Evolutionary conservation across 129 eudicot genomes (phyloP).

Genomic region (Flaveria brownii): DNA sequence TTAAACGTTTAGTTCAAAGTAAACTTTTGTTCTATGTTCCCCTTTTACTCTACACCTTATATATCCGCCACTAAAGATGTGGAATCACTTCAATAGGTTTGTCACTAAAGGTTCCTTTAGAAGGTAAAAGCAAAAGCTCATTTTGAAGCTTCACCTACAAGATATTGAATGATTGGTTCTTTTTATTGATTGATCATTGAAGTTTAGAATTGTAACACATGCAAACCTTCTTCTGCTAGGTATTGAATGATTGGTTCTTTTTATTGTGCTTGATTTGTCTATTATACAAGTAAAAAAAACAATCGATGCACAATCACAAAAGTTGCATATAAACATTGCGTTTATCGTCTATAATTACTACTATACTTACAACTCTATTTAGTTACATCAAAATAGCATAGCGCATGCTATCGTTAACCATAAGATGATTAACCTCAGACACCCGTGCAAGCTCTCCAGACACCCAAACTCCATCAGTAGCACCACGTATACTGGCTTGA

Average conservation of each 20-base stretch:
- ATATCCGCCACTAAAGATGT: slow-evolving; percentile 11
- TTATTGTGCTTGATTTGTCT: background rate
- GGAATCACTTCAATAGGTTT: slow-evolving; percentile 19
- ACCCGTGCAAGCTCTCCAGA: slow-evolving; percentile 52
- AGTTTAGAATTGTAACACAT: background rate
- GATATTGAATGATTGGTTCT: background rate
- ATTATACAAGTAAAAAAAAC: background rate
- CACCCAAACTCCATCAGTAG: slow-evolving; percentile 65
- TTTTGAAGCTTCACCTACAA: background rate
- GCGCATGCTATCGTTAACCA: slow-evolving; percentile 73
- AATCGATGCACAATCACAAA: background rate
- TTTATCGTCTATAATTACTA: background rate
- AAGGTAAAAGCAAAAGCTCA: background rate
- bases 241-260: no score
- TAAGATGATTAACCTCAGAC: slow-evolving; percentile 63
- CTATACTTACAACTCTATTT: slow-evolving; percentile 12
- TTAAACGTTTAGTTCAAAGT: slow-evolving; percentile 17
- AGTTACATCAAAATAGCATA: slow-evolving; percentile 66
- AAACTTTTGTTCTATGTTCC: slow-evolving; percentile 25
- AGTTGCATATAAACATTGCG: background rate
- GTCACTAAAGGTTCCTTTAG: slow-evolving; percentile 1
- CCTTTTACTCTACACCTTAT: slow-evolving; percentile 7
- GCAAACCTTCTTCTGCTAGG: background rate
- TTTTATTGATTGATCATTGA: background rate
- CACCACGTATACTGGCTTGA: slow-evolving; percentile 39